Percentiles rank a stretch among this genome's conserved stretches.
These are phyloP conservation scores for Proliferodiscus dingleyae DNA, from an alignment of 2,329 filamentous ascomycete genomes.

Conservation along the genomic window DNA sequence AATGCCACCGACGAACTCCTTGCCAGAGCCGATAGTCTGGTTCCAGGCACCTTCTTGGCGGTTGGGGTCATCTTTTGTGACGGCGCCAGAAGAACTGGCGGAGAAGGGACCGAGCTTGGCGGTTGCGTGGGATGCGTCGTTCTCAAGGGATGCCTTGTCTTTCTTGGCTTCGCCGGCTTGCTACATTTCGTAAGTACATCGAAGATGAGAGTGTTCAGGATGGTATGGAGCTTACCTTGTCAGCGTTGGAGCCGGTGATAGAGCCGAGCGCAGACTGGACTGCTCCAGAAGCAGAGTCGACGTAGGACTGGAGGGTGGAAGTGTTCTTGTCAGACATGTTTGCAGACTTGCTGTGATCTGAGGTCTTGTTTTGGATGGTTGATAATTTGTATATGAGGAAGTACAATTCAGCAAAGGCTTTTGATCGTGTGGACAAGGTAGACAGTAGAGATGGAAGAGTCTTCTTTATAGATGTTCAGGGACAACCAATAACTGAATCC, in stretches of 20 bases:
- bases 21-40: constrained; percentile 81
- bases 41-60: constrained; percentile 73
- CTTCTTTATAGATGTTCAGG: constrained; percentile 1
- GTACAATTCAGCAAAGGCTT: constrained; percentile 4
- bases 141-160: constrained; percentile 58
- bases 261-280: constrained; percentile 68
- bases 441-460: neutral
- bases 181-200: constrained; percentile 2
- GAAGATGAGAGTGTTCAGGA: neutral
- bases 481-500: neutral
- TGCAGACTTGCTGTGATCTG: constrained; percentile 6
- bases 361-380: constrained; percentile 7
- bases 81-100: constrained; percentile 63
- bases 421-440: constrained; percentile 6
- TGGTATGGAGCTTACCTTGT: constrained; percentile 46
- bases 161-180: constrained; percentile 46
- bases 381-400: neutral
- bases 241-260: constrained; percentile 65
- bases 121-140: constrained; percentile 70
- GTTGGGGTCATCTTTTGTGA: constrained; percentile 67
- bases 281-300: constrained; percentile 68
- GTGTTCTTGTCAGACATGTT: constrained; percentile 48
- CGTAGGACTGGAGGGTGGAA: constrained; percentile 74
- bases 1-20: constrained; percentile 73
- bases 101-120: constrained; percentile 69